Evolutionary conservation across 257 asterid species (phyloP), one percentile per base, ranked within the genome.

Genomic region (Nicotiana undulata): DNA sequence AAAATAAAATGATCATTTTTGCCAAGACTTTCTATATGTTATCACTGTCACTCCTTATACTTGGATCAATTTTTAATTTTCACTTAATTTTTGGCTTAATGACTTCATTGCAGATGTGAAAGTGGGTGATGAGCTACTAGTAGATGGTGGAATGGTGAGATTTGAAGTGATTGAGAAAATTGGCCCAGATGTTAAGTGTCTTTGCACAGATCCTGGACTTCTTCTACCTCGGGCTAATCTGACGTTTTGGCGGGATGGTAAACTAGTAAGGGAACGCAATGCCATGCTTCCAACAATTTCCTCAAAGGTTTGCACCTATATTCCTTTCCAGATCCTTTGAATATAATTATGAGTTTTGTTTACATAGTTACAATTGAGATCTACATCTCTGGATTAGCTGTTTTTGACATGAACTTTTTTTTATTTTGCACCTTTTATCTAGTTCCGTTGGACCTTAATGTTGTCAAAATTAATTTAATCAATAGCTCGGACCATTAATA

Each of bases 101-200:
- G 78, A 58, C 79, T 34, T 9, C 64, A 2, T 80, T 82, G 68
- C 97, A 96, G 99, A 96, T 93, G 93, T 93, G 70, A 84, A 86
- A 81, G 92, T 91, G 64, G 98, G 99, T 20, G 98, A 96, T 88
- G 98, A 94, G 32, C 98, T 96, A 81, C 90, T 96, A 55, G 96
- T 96, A 59, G 99, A 96, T 86, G 99, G 99, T 88, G 98, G 99
- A 82, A 96, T 96, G 99, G 99, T 94, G 84, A 91, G 99, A 85
- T 96, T 94, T 91, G 98, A 96, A 82, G 98, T 96, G 87, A 88
- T 91, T 58, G 99, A 94, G 86, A 96, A 90, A 88, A 88, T 94
- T 80, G 99, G 99, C 85, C 99, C 99, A 44, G 99, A 96, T 90
- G 99, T 96, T 37, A 93, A 90, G 85, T 96, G 99, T 86, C 86